Evolutionary conservation across 805 yeast genomes (phyloP).

Genomic region (Lipomyces starkeyi): DNA sequence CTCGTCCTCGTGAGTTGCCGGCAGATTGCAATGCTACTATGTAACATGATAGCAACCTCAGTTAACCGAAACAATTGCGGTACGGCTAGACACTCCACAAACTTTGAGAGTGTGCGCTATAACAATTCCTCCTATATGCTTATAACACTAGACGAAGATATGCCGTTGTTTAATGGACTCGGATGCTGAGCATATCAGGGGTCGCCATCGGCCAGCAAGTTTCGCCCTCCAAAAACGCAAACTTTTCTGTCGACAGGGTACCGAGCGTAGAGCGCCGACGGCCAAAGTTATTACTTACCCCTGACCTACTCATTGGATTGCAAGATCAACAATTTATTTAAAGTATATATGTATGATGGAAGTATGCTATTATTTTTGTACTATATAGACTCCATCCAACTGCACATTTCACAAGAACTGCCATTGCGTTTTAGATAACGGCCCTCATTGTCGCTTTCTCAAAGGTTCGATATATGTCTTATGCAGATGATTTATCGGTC

Average conservation of each 20-base stretch:
- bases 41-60: neutral
- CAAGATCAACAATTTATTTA: too few relatives aligned
- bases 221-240: neutral
- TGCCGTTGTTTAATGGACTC: neutral
- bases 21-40: neutral
- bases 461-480: conserved; percentile 14
- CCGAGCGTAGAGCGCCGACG: too few relatives aligned
- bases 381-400: neutral
- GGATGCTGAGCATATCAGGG: neutral
- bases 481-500: conserved; percentile 72
- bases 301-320: too few relatives aligned
- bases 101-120: neutral
- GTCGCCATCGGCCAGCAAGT: neutral
- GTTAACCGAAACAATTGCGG: neutral
- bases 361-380: too few relatives aligned
- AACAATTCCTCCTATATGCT: neutral
- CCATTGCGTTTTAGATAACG: neutral
- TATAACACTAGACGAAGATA: neutral
- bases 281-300: too few relatives aligned
- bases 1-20: conserved; percentile 3
- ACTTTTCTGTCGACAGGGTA: neutral
- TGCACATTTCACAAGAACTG: neutral
- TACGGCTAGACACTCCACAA: neutral
- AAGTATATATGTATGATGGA: too few relatives aligned
- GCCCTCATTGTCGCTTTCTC: neutral